Percentiles rank a stretch among this genome's conserved stretches.
Evolutionary conservation across 176 grass and related monocot genomes (phyloP).

Genomic region (Carex cristatella): DNA sequence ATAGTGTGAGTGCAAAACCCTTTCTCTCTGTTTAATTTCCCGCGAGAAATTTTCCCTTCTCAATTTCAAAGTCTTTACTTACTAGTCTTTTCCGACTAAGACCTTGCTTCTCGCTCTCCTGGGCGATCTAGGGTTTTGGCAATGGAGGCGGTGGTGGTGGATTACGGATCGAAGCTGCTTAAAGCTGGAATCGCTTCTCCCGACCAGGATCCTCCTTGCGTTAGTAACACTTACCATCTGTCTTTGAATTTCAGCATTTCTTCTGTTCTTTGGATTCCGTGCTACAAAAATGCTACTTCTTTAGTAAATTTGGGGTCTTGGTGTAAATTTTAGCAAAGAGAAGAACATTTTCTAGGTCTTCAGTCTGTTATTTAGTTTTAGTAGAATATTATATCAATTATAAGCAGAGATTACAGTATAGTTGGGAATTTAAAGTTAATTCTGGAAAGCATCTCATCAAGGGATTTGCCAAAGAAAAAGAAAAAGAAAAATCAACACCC

Average conservation of each 20-base stretch:
- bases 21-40: neutral
- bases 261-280: neutral
- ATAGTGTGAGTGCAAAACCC: neutral
- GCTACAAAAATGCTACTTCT: neutral
- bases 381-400: neutral
- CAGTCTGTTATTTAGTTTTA: neutral
- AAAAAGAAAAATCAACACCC: neutral
- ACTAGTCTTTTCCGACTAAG: neutral
- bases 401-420: neutral
- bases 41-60: constrained; percentile 5
- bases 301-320: neutral
- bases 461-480: neutral
- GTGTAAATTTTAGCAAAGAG: neutral
- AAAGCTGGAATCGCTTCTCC: constrained; percentile 82
- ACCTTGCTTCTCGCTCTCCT: neutral
- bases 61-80: neutral
- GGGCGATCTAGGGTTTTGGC: constrained; percentile 29
- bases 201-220: constrained; percentile 75
- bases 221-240: constrained; percentile 21
- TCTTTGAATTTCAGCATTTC: neutral
- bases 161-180: constrained; percentile 91
- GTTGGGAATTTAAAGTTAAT: neutral
- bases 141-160: constrained; percentile 94
- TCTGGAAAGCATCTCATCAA: neutral
- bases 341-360: neutral